A percentile compares a stretch with the other conserved stretches of the same genome.
Evolutionary conservation across 1,284 basidiomycete genomes (phyloP).

Genomic region (Melampsora larici-populina): DNA sequence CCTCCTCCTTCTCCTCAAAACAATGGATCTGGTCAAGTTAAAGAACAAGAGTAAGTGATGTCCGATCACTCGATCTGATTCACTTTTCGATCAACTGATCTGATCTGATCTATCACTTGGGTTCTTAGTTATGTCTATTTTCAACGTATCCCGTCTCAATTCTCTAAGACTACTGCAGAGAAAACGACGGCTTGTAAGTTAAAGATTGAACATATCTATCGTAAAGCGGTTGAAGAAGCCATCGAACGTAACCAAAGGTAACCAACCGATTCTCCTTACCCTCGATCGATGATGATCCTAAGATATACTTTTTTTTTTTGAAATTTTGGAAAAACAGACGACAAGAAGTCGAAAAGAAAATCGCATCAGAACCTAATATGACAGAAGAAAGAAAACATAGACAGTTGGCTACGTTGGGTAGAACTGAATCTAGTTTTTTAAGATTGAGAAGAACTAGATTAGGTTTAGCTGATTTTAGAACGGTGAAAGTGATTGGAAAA

Average conservation of each 20-base stretch:
- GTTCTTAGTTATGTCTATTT: conserved; percentile 76
- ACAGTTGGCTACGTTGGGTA: conserved; percentile 83
- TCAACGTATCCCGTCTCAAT: conserved; percentile 75
- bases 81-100: too few species aligned
- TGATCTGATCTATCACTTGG: too few species aligned
- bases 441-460: conserved; percentile 87
- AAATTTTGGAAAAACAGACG: conserved; percentile 2
- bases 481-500: conserved; percentile 98
- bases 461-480: conserved; percentile 86
- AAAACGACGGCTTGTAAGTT: conserved; percentile 92
- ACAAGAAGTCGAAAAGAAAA: conserved; percentile 35
- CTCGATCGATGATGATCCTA: too few species aligned
- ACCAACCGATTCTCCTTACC: conserved; percentile 45
- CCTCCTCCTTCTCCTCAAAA: too few species aligned
- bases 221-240: conserved; percentile 85
- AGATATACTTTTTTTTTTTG: too few species aligned
- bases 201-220: conserved; percentile 96
- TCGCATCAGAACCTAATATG: conserved; percentile 41
- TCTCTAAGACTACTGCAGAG: conserved; percentile 82
- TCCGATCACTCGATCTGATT: too few species aligned
- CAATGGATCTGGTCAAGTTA: too few species aligned
- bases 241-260: conserved; percentile 82
- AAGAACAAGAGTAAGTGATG: too few species aligned
- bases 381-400: conserved; percentile 79
- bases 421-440: conserved; percentile 74